These are phyloP conservation scores for Podospora pseudoanserina DNA, from an alignment of 495 filamentous ascomycete species.

Conservation along the genomic window DNA sequence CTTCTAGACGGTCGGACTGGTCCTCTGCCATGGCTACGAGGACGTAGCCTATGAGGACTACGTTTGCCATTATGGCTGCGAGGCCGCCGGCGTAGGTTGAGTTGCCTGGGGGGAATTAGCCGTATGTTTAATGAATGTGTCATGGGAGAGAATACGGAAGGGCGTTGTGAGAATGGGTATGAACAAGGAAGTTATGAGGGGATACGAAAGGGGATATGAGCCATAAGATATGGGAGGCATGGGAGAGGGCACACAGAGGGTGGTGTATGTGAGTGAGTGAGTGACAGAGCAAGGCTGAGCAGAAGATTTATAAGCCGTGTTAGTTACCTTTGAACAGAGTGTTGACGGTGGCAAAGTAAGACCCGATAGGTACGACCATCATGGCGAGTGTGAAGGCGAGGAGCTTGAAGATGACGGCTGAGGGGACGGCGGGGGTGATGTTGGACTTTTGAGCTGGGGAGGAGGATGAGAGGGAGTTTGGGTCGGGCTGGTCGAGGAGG, in stretches of 20 bases:
- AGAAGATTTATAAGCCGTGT: neutral
- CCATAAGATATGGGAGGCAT: neutral
- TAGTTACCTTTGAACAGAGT: constrained; percentile 68
- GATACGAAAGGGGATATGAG: neutral
- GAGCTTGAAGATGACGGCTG: constrained; percentile 84
- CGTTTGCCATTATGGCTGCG: constrained; percentile 86
- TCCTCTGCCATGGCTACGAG: constrained; percentile 91
- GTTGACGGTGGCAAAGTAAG: constrained; percentile 79
- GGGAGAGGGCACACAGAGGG: neutral
- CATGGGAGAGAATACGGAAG: neutral
- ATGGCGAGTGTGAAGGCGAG: constrained; percentile 88
- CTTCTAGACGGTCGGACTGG: constrained; percentile 58
- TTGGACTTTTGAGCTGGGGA: constrained; percentile 43
- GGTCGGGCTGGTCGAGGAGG: constrained; percentile 52
- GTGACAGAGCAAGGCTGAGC: neutral
- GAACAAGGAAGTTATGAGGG: neutral
- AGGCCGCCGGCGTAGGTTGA: constrained; percentile 78
- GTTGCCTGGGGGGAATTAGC: constrained; percentile 56
- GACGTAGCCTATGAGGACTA: constrained; percentile 86
- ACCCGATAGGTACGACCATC: constrained; percentile 76
- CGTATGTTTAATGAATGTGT: neutral
- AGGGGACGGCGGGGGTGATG: constrained; percentile 66
- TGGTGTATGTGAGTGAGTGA: neutral
- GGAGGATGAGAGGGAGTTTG: constrained; percentile 37
- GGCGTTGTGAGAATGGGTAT: neutral